Base-by-base conservation (phyloP, 2,329 filamentous ascomycete genomes). In the Xylariaceae sp. region DNA sequence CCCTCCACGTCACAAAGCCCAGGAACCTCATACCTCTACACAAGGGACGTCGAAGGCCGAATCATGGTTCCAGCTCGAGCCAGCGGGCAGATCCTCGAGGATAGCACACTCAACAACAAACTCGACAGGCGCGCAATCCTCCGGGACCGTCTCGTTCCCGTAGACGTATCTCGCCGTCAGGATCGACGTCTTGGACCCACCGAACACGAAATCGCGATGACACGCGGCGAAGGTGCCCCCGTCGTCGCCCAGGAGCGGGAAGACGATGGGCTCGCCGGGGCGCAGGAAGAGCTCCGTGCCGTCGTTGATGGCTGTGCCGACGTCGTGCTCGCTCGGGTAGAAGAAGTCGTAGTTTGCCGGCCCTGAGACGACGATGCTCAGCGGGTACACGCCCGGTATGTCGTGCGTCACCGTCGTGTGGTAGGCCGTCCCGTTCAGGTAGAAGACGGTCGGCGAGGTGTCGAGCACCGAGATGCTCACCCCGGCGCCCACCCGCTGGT, bases 261-360 rank as follows among this genome's bases (percentile, higher is more conserved):
- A n/a, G n/a, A n/a, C n/a, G n/a, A n/a, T n/a, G n/a, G n/a, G n/a
- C n/a, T n/a, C n/a, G n/a, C n/a, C n/a, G n/a, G n/a, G n/a, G n/a
- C n/a, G n/a, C n/a, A n/a, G n/a, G n/a, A n/a, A n/a, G n/a, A n/a
- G n/a, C n/a, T n/a, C n/a, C n/a, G n/a, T n/a, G n/a, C n/a, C n/a
- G n/a, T n/a, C n/a, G n/a, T n/a, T n/a, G n/a, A n/a, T n/a, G n/a
- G n/a, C n/a, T n/a, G n/a, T n/a, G n/a, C n/a, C n/a, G n/a, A n/a
- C n/a, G n/a, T n/a, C n/a, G n/a, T n/a, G 55, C 36, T 58, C 55
- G 43, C 23, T n/a, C 1, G 55, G 55, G 33, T 58, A 58, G 29
- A 54, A 24, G 24, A 4, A 1, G 39, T 58, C 55, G 33, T 21
- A 54, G 8, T 6, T n/a, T 0, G 28, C 3, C 0, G 55, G 24